A percentile compares a stretch with the other conserved stretches of the same genome.
Evolutionary conservation across 345 rosid species (phyloP).

Genomic region (Acer campestre): DNA sequence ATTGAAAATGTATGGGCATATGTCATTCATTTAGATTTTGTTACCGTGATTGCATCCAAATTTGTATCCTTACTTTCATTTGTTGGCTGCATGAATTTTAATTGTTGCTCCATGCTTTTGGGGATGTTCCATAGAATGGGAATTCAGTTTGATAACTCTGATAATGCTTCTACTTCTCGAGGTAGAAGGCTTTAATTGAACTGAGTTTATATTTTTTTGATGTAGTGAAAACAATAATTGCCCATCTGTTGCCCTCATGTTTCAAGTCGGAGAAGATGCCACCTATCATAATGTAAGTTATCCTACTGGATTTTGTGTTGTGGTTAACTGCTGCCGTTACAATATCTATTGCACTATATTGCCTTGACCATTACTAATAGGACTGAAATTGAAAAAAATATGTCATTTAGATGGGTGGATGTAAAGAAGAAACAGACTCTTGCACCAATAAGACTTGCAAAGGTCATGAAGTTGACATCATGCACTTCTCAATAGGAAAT

Average conservation of each 20-base stretch:
- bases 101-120: slow-evolving; percentile 6
- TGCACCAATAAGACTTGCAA: slow-evolving; percentile 90
- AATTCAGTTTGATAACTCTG: slow-evolving; percentile 2
- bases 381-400: slow-evolving; percentile 22
- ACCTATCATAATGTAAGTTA: slow-evolving; percentile 80
- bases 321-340: not conserved
- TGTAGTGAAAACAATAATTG: slow-evolving; percentile 76
- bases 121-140: slow-evolving; percentile 5
- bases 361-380: not conserved
- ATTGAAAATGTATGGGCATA: not conserved
- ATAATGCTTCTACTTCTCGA: slow-evolving; percentile 21
- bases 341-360: not conserved
- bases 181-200: slow-evolving; percentile 13
- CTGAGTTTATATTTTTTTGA: slow-evolving; percentile 20
- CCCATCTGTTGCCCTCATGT: slow-evolving; percentile 94
- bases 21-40: not conserved
- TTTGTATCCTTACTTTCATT: not conserved
- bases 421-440: slow-evolving; percentile 58
- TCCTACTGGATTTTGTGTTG: not conserved
- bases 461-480: slow-evolving; percentile 98
- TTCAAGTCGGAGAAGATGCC: slow-evolving; percentile 83
- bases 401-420: slow-evolving; percentile 87
- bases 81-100: not conserved
- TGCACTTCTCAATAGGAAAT: slow-evolving; percentile 96
- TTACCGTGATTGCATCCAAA: not conserved